Evolutionary conservation across 805 yeast species (phyloP).

Genomic region (Kluyveromyces aestuarii): DNA sequence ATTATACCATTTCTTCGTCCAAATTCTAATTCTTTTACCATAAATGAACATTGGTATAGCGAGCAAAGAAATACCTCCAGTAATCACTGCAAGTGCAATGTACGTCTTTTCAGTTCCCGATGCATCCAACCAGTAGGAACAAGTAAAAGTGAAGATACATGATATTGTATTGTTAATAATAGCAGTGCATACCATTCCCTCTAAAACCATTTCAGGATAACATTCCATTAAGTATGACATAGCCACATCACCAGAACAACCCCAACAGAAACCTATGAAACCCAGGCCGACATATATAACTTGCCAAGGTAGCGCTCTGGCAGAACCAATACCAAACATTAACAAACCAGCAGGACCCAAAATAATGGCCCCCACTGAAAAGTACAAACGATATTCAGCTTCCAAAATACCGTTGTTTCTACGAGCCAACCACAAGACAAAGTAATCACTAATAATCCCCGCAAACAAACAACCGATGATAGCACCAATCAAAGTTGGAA

Average conservation of each 20-base stretch:
- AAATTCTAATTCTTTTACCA: slow-evolving; percentile 51
- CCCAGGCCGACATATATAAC: slow-evolving; percentile 53
- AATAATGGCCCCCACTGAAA: slow-evolving; percentile 45
- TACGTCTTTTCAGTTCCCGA: slow-evolving; percentile 51
- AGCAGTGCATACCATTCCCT: slow-evolving; percentile 62
- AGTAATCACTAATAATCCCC: slow-evolving; percentile 49
- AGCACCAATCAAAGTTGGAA: slow-evolving; percentile 62
- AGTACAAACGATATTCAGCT: slow-evolving; percentile 56
- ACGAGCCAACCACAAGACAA: slow-evolving; percentile 53
- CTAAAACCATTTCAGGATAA: slow-evolving; percentile 60
- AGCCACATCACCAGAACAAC: slow-evolving; percentile 63
- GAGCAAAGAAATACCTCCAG: slow-evolving; percentile 46
- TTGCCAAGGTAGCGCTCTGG: slow-evolving; percentile 42
- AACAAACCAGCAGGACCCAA: slow-evolving; percentile 55
- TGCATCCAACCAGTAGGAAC: slow-evolving; percentile 50
- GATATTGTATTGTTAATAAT: slow-evolving; percentile 57
- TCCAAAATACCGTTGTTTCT: slow-evolving; percentile 53
- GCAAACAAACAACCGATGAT: slow-evolving; percentile 58
- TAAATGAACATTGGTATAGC: slow-evolving; percentile 50
- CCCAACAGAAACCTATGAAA: slow-evolving; percentile 60
- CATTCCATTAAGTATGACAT: slow-evolving; percentile 60
- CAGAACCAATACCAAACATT: slow-evolving; percentile 60
- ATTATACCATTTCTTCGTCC: slow-evolving; percentile 50
- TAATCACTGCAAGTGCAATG: slow-evolving; percentile 51
- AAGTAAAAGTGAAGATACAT: slow-evolving; percentile 56